These are phyloP conservation scores for Candida albicans DNA, from an alignment of 1,139 yeast genomes.

Conservation along the genomic window DNA sequence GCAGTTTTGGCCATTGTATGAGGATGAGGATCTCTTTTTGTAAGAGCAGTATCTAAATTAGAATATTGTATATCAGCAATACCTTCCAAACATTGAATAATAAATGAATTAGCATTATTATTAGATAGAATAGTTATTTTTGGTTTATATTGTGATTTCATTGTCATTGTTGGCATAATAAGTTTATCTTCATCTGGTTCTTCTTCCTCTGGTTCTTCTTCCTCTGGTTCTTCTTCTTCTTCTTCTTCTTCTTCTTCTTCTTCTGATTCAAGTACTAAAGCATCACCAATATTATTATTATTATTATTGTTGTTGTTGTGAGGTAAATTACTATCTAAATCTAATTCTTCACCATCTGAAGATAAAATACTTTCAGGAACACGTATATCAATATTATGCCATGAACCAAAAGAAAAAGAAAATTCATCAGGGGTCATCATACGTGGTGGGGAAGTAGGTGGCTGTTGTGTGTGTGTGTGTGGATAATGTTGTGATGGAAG, in stretches of 20 bases:
- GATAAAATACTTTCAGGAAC: conserved; percentile 1
- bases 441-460: neutral
- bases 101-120: neutral
- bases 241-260: neutral
- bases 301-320: no score
- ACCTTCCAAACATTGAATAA: neutral
- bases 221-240: neutral
- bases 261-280: neutral
- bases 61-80: neutral
- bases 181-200: neutral
- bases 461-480: no score
- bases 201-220: neutral
- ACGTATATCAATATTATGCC: neutral
- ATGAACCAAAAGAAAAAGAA: neutral
- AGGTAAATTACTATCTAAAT: neutral
- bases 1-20: no score
- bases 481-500: no score
- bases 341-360: neutral
- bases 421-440: neutral
- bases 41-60: neutral
- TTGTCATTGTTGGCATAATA: neutral
- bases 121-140: neutral
- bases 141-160: neutral
- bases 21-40: neutral
- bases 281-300: neutral